phyloP scores from a whole-genome alignment of 345 rosid genomes.

The Populus tremula region DNA sequence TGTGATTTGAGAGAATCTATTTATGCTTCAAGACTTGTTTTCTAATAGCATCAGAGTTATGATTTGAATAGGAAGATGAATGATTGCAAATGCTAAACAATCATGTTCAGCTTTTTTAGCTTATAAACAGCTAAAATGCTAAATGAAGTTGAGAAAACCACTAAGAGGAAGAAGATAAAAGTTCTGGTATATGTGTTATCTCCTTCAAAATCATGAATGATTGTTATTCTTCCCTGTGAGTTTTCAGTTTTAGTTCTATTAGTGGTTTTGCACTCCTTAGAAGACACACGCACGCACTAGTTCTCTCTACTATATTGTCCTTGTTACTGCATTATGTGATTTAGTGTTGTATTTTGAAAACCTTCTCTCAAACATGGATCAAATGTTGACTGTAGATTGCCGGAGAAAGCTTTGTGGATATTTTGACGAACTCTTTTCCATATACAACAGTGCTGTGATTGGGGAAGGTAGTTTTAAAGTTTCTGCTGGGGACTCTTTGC shows the following conservation, averaged over 20 bases:
- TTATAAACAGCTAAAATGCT: not conserved
- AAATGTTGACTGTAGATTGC: constrained; percentile 58
- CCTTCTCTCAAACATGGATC: not conserved
- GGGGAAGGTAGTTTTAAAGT: constrained; percentile 82
- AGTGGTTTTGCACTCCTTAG: not conserved
- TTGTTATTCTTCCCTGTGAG: not conserved
- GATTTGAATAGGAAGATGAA: not conserved
- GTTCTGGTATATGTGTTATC: not conserved
- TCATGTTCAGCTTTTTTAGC: not conserved
- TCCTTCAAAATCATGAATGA: not conserved
- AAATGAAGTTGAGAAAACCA: not conserved
- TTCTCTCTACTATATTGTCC: not conserved
- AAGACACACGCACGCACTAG: not conserved
- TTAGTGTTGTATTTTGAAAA: not conserved
- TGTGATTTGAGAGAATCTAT: not conserved
- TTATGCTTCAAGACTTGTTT: not conserved
- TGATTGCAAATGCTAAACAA: not conserved
- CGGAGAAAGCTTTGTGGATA: constrained; percentile 80
- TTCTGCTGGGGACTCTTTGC: constrained; percentile 85
- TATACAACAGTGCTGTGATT: constrained; percentile 75
- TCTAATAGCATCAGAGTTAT: not conserved
- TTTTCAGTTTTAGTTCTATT: not conserved
- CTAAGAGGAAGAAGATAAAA: not conserved
- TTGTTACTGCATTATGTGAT: not conserved
- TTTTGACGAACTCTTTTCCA: constrained; percentile 70